Percentiles rank a stretch among this genome's conserved stretches.
phyloP scores from a whole-genome alignment of 2,329 filamentous ascomycete genomes.

The Fusarium sp. region DNA sequence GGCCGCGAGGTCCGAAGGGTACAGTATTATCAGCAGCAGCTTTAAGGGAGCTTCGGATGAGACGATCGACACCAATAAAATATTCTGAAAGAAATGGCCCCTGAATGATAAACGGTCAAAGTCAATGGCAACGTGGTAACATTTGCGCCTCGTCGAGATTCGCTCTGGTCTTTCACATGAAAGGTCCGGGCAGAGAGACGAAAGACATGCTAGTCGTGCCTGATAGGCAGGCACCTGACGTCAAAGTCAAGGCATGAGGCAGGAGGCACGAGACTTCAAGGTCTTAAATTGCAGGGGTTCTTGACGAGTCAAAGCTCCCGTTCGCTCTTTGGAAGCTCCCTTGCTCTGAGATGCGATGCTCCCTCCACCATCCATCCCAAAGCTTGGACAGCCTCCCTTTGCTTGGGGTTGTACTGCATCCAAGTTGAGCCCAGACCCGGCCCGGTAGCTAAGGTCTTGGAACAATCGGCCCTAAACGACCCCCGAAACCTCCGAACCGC shows the following conservation, averaged over 20 bases:
- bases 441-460: background rate
- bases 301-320: slow-evolving; percentile 1
- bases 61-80: background rate
- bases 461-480: background rate
- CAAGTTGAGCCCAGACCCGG: background rate
- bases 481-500: slow-evolving; percentile 4
- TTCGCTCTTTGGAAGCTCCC: background rate
- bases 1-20: slow-evolving; percentile 22
- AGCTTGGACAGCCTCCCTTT: slow-evolving; percentile 4
- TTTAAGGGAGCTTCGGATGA: slow-evolving; percentile 2
- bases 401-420: background rate
- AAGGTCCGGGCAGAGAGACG: slow-evolving; percentile 23
- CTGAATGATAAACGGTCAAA: background rate
- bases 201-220: slow-evolving; percentile 37
- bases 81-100: background rate
- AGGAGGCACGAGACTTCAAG: slow-evolving; percentile 12
- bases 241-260: slow-evolving; percentile 34
- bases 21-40: slow-evolving; percentile 1
- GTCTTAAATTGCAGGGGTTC: slow-evolving; percentile 19
- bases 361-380: slow-evolving; percentile 1
- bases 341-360: background rate
- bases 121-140: slow-evolving; percentile 2
- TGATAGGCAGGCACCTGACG: slow-evolving; percentile 45
- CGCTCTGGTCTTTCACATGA: slow-evolving; percentile 26
- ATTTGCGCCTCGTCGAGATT: slow-evolving; percentile 13